Evolutionary conservation across 1,284 basidiomycete genomes (phyloP).

Genomic region (Puccinia novopanici): DNA sequence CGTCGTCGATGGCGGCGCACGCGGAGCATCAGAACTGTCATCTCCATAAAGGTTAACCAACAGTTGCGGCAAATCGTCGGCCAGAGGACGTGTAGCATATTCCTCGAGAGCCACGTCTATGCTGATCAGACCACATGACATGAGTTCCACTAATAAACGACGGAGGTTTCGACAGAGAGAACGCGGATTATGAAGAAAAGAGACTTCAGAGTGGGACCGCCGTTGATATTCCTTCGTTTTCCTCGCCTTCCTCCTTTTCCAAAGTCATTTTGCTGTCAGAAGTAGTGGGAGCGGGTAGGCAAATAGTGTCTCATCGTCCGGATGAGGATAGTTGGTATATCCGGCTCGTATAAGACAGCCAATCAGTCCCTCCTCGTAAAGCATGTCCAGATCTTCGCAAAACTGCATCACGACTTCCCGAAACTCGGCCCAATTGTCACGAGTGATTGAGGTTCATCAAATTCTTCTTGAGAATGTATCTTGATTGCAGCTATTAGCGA

Average conservation of each 20-base stretch:
- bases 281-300: background rate
- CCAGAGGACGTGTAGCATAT: conserved; percentile 24
- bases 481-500: conserved; percentile 32
- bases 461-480: conserved; percentile 25
- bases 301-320: conserved; percentile 31
- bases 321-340: conserved; percentile 26
- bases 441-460: background rate
- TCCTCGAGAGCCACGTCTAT: conserved; percentile 45
- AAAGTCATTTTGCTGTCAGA: conserved; percentile 23
- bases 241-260: conserved; percentile 48
- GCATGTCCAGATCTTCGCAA: conserved; percentile 46
- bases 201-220: conserved; percentile 6
- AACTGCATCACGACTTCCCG: conserved; percentile 38
- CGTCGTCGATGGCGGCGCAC: background rate
- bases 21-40: background rate
- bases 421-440: conserved; percentile 5
- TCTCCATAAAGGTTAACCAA: conserved; percentile 22
- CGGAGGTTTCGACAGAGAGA: conserved; percentile 33
- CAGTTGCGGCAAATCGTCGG: conserved; percentile 33
- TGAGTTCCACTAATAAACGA: conserved; percentile 35
- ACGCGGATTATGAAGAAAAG: conserved; percentile 25
- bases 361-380: conserved; percentile 34
- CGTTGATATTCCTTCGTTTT: conserved; percentile 22
- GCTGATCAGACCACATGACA: conserved; percentile 39
- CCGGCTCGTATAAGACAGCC: conserved; percentile 25